Evolutionary conservation across 768 basidiomycete genomes (phyloP).

Genomic region (Pleurotus djamor): DNA sequence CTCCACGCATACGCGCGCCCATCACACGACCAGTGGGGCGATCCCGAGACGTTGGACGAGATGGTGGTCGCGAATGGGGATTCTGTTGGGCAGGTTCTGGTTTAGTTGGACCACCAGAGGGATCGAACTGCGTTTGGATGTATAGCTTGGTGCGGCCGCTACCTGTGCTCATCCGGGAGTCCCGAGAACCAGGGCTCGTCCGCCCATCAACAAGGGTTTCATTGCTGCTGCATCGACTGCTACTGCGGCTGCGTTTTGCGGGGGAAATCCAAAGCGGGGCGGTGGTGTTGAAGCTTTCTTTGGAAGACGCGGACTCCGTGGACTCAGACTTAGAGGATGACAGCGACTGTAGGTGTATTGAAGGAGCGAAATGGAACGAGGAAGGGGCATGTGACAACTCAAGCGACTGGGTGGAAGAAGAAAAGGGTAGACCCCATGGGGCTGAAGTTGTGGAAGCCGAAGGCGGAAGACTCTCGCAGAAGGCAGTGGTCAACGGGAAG

Average conservation of each 20-base stretch:
- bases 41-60: background rate
- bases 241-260: background rate
- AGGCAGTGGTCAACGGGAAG: background rate
- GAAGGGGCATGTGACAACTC: background rate
- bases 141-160: background rate
- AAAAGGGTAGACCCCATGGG: background rate
- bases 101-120: background rate
- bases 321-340: background rate
- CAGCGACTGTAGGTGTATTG: background rate
- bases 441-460: background rate
- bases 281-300: background rate
- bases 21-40: background rate
- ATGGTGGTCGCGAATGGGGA: background rate
- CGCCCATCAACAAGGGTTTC: background rate
- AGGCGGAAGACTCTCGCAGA: conserved; percentile 1
- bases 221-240: background rate
- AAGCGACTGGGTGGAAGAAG: too few relatives aligned
- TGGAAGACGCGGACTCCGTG: background rate
- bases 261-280: background rate
- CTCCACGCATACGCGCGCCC: conserved; percentile 2
- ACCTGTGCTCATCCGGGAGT: background rate
- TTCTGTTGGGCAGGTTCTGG: background rate
- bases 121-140: background rate
- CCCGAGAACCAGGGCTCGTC: background rate
- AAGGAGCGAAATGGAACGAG: background rate